Evolutionary conservation across 129 eudicot species (phyloP), one percentile per base, ranked within the genome.

Genomic region (Lactuca saligna): DNA sequence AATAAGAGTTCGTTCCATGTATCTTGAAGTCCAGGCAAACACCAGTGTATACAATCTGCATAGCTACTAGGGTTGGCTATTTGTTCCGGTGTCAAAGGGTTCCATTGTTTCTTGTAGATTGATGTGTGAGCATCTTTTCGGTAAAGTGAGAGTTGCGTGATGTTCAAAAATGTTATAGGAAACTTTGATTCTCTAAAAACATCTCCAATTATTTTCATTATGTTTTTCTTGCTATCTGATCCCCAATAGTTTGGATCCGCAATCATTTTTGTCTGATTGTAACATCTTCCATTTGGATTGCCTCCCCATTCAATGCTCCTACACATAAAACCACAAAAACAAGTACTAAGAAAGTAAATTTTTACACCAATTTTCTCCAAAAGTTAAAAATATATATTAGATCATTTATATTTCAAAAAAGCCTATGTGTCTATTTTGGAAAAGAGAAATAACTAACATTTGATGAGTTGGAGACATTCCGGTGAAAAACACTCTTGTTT

Each of bases 381-480:
- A 46, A 46, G 2, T 46, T 46, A 46, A 46, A 46, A 8, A 10
- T 3, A 12, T 3, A 12, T 4, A 46, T 46, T 12, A n/a, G 3
- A 46, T 10, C 51, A 12, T 46, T 46, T 46, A 46, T 46, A 46
- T 46, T 1, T 46, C 14, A 4, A 39, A 39, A 39, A 39, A 5
- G 44, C 7, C 16, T 49, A 3, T 0, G 0, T 3, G 29, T 49
- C 31, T 59, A 59, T 17, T 56, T 39, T 10, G 0, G 7, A 6
- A 17, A 16, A 37, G 15, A 12, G 17, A 25, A n/a, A 20, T 4
- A 13, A 81, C 94, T 86, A 29, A 89, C 99, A 89, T 89, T 63
- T 20, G 77, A 76, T 93, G 99, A 73, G 92, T 79, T 33, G 99
- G 99, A 31, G 99, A 93, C 99, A 89, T 89, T 88, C 86, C 78